These are phyloP conservation scores for Ceratocystis alfenasii DNA, from an alignment of 2,329 filamentous ascomycete species.

Conservation along the genomic window DNA sequence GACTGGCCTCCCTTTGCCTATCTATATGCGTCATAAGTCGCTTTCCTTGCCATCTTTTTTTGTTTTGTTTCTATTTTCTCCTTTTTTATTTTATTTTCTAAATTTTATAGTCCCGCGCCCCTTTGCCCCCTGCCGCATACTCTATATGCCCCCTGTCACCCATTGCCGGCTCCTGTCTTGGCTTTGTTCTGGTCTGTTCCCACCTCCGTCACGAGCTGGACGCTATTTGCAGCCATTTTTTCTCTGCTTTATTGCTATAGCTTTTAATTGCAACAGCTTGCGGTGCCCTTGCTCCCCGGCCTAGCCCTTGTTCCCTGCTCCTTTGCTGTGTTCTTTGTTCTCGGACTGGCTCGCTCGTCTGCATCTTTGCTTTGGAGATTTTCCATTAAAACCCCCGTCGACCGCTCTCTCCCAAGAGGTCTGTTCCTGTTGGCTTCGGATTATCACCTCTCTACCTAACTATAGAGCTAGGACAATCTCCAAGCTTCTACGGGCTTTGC, in stretches of 20 bases:
- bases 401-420: not conserved
- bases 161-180: no score
- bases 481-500: not conserved
- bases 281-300: not conserved
- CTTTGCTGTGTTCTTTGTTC: no score
- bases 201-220: not conserved
- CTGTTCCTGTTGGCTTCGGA: not conserved
- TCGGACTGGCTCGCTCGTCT: no score
- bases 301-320: not conserved
- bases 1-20: not conserved
- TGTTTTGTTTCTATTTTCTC: slow-evolving; percentile 11
- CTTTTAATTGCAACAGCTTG: not conserved
- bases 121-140: not conserved
- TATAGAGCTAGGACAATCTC: slow-evolving; percentile 7
- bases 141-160: not conserved
- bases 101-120: not conserved
- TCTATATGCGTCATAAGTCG: not conserved
- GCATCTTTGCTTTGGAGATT: not conserved
- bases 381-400: slow-evolving; percentile 7
- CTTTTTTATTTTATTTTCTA: not conserved
- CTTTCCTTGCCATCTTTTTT: not conserved
- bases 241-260: not conserved
- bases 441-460: not conserved
- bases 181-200: not conserved
- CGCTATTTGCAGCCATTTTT: not conserved